These are phyloP conservation scores for Scheffersomyces insectosa DNA, from an alignment of 1,139 yeast species.

Conservation along the genomic window DNA sequence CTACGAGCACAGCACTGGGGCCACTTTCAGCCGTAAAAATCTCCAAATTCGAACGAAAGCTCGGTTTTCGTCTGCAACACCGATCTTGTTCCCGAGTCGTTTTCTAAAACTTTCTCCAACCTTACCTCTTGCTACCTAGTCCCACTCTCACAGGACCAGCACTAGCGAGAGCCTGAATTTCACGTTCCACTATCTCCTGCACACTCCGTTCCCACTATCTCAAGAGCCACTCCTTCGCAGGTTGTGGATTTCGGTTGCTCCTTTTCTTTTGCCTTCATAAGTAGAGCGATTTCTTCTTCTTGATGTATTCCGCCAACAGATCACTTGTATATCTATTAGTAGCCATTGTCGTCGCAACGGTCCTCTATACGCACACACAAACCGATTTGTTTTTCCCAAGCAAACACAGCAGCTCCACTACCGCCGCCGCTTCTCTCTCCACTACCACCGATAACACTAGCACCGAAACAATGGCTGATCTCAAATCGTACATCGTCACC, in stretches of 20 bases:
- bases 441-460: neutral
- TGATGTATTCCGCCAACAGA: neutral
- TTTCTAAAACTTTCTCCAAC: no score
- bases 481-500: constrained; percentile 39
- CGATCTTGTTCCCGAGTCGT: no score
- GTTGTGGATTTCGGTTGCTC: neutral
- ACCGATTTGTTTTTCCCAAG: neutral
- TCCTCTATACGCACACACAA: neutral
- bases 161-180: neutral
- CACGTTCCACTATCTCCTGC: neutral
- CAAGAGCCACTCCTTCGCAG: neutral
- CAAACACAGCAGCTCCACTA: neutral
- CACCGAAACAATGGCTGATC: constrained; percentile 13
- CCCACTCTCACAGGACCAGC: no score
- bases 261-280: neutral
- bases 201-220: neutral
- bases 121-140: no score
- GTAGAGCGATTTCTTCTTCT: neutral
- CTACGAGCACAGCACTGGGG: no score
- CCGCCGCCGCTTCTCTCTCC: neutral
- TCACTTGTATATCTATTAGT: neutral
- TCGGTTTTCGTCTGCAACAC: no score
- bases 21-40: no score
- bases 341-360: neutral
- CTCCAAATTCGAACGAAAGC: no score